Percentiles rank a stretch among this genome's conserved stretches.
phyloP scores from a whole-genome alignment of 169 alveolate species.

The Cryptosporidium sp. region DNA sequence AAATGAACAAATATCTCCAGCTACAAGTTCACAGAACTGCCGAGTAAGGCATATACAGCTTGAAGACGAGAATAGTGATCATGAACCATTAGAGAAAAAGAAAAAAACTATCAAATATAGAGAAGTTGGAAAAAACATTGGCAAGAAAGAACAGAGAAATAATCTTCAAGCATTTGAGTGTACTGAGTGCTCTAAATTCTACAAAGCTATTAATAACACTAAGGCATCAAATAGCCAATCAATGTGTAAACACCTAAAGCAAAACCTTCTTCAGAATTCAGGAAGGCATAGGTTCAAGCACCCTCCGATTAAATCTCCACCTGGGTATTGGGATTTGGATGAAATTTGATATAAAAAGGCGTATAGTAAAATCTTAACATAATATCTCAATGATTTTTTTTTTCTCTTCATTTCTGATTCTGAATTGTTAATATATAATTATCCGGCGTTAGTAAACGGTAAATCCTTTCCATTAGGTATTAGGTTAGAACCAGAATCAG shows the following conservation, averaged over 20 bases:
- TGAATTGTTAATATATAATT: background rate
- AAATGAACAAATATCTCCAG: conserved; percentile 28
- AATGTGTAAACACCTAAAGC: conserved; percentile 27
- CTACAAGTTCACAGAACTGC: conserved; percentile 36
- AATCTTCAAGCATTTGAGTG: conserved; percentile 64
- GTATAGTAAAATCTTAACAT: background rate
- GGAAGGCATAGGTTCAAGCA: conserved; percentile 60
- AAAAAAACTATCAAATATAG: conserved; percentile 34
- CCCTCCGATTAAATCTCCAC: conserved; percentile 67
- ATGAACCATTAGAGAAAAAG: background rate
- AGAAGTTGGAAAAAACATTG: conserved; percentile 65
- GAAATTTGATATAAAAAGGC: background rate
- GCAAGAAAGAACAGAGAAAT: conserved; percentile 24
- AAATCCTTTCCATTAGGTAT: conserved; percentile 74
- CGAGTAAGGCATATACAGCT: conserved; percentile 46
- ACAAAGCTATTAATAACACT: conserved; percentile 33
- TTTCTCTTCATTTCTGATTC: background rate
- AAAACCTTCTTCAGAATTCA: conserved; percentile 34
- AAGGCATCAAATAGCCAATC: background rate
- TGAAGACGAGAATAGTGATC: conserved; percentile 4
- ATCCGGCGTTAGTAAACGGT: conserved; percentile 65
- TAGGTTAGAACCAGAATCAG: conserved; percentile 69
- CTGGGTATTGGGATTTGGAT: conserved; percentile 73
- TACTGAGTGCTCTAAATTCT: conserved; percentile 61
- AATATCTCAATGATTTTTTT: background rate